A percentile compares a stretch with the other conserved stretches of the same genome.
Evolutionary conservation across 2,329 filamentous ascomycete genomes (phyloP).

Genomic region (Nannizziopsis barbatae): DNA sequence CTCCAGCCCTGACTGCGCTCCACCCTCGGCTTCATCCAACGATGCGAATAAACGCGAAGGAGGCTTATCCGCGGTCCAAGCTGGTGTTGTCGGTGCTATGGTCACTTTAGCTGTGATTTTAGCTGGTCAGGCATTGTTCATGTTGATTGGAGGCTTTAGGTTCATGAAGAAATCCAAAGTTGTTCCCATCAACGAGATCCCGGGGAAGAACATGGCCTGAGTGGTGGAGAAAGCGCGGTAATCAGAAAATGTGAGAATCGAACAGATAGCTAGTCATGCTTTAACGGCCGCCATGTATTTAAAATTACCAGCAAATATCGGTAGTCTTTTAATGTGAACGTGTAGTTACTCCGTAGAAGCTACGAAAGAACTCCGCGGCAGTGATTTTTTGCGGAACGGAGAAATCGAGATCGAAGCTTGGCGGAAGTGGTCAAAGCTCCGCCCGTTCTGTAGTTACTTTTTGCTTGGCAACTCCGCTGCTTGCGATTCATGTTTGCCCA

Average conservation of each 20-base stretch:
- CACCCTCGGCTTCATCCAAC: slow-evolving; percentile 21
- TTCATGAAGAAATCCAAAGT: slow-evolving; percentile 43
- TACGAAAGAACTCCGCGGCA: too few species aligned
- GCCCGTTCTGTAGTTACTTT: background rate
- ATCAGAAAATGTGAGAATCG: background rate
- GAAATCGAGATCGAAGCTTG: background rate
- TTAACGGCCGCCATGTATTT: background rate
- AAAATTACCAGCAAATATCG: too few species aligned
- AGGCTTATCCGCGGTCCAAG: slow-evolving; percentile 57
- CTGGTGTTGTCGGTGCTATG: slow-evolving; percentile 67
- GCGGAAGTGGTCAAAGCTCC: slow-evolving; percentile 8
- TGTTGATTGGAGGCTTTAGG: slow-evolving; percentile 47
- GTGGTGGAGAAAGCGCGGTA: background rate
- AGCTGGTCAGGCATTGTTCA: slow-evolving; percentile 42
- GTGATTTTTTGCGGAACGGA: too few species aligned
- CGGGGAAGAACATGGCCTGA: slow-evolving; percentile 6
- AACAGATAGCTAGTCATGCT: background rate
- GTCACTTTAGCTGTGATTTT: slow-evolving; percentile 56
- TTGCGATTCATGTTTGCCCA: background rate
- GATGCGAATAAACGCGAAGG: slow-evolving; percentile 23
- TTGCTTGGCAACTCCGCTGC: background rate
- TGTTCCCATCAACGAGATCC: background rate
- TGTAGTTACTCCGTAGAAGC: too few species aligned
- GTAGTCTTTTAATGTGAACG: too few species aligned
- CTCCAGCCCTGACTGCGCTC: slow-evolving; percentile 54